Evolutionary conservation across 306 rosid species (phyloP).

Genomic region (Malus fusca): DNA sequence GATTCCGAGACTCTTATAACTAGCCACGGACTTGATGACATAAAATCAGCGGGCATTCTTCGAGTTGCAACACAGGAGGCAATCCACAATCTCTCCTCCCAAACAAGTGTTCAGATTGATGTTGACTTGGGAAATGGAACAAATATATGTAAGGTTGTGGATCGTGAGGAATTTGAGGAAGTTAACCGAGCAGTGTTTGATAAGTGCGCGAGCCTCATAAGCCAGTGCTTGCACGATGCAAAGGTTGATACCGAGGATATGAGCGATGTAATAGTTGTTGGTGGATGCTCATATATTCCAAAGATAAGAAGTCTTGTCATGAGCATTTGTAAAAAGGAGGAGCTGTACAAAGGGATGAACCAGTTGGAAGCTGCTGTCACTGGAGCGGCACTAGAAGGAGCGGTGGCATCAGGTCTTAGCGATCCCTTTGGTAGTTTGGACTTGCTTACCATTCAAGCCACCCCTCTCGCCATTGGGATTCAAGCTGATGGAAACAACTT

Average conservation of each 20-base stretch:
- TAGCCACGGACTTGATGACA: slow-evolving; percentile 42
- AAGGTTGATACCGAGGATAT: slow-evolving; percentile 51
- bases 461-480: slow-evolving; percentile 79
- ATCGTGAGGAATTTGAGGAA: slow-evolving; percentile 59
- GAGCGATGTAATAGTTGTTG: slow-evolving; percentile 56
- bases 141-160: slow-evolving; percentile 47
- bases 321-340: slow-evolving; percentile 32
- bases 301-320: slow-evolving; percentile 47
- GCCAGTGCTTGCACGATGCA: slow-evolving; percentile 66
- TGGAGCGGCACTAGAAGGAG: slow-evolving; percentile 90
- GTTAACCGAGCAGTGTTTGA: slow-evolving; percentile 58
- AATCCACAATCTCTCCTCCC: slow-evolving; percentile 63
- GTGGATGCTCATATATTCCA: slow-evolving; percentile 83
- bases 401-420: slow-evolving; percentile 62
- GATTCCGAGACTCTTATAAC: slow-evolving; percentile 40
- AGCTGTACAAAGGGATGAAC: slow-evolving; percentile 52
- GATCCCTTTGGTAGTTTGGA: slow-evolving; percentile 83
- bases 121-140: slow-evolving; percentile 55
- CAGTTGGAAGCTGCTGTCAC: slow-evolving; percentile 77
- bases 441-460: slow-evolving; percentile 65
- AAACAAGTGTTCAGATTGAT: slow-evolving; percentile 40
- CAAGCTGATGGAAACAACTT: slow-evolving; percentile 57
- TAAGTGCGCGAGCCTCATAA: slow-evolving; percentile 55
- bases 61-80: slow-evolving; percentile 73
- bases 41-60: slow-evolving; percentile 50